Evolutionary conservation across 2,329 filamentous ascomycete genomes (phyloP), one percentile per base, ranked within the genome.

Genomic region (Penicillium concentricum): DNA sequence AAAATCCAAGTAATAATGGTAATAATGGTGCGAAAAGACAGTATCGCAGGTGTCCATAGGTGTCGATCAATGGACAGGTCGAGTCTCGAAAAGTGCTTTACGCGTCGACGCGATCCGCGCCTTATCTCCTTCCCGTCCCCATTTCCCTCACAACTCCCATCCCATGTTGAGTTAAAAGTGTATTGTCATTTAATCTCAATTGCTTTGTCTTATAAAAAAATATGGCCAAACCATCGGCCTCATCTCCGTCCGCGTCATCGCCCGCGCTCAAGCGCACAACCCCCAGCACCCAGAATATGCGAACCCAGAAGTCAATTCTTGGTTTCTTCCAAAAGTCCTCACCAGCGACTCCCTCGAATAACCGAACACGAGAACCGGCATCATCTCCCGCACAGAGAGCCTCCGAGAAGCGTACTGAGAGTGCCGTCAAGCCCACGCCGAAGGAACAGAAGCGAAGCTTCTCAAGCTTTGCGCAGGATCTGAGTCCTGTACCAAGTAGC

Each of bases 401-500:
- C 4, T 67, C 71, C 4, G 71, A 72, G 30, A 57, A 69, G 46
- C 68, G 69, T 26, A 62, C 54, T 49, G 56, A 58, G 15, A 68
- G 53, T 57, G 65, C 46, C 57, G 65, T 65, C 18, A 76, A 74
- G 52, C 67, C 62, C 24, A 68, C 70, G 8, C 72, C 80, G 42
- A 79, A 79, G 50, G 77, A 78, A n/a, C 81, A 81, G 48, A 76
- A 69, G 66, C 77, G 63, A 56, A 69, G 61, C 65, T 71, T 61
- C 61, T 72, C 63, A 66, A 79, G 67, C 65, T 75, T 67, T 57
- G 75, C 67, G 57, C 76, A 79, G 37, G 80, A 80, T 57, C 77
- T 87, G 57, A 92, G 91, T 0, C 91, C 91, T 5, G 83, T 88
- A 6, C 88, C 91, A 5, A 96, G 90, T 73, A 95, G 91, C 74